A percentile compares a stretch with the other conserved stretches of the same genome.
Evolutionary conservation across 257 asterid species (phyloP).

Genomic region (Mentha longifolia): DNA sequence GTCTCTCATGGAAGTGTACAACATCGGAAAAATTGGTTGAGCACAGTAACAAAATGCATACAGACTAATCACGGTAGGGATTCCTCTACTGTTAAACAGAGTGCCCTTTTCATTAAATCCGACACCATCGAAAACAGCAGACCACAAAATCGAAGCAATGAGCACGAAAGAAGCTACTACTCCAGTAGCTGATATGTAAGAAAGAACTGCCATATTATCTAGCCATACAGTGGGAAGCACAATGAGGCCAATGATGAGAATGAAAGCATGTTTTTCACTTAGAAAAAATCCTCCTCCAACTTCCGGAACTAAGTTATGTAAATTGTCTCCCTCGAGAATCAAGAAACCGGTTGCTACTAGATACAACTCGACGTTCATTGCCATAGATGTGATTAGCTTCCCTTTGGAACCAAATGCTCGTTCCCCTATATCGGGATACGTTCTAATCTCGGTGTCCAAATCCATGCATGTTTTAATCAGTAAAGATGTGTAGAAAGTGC

Average conservation of each 20-base stretch:
- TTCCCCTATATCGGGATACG: constrained; percentile 79
- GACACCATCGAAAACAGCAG: constrained; percentile 58
- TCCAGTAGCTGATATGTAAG: constrained; percentile 80
- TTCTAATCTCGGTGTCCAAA: constrained; percentile 60
- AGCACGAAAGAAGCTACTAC: constrained; percentile 76
- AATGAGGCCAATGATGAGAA: constrained; percentile 60
- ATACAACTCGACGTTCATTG: constrained; percentile 74
- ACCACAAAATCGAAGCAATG: constrained; percentile 67
- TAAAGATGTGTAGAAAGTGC: constrained; percentile 67
- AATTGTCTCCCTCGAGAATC: constrained; percentile 84
- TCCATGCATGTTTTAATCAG: constrained; percentile 85
- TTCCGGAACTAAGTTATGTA: constrained; percentile 54
- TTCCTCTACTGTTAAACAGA: constrained; percentile 49
- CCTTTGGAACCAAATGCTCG: constrained; percentile 77
- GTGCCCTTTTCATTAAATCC: constrained; percentile 63
- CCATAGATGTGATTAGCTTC: constrained; percentile 54
- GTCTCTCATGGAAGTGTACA: constrained; percentile 83
- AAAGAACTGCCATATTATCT: constrained; percentile 71
- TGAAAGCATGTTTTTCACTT: constrained; percentile 57
- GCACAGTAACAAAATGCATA: constrained; percentile 92
- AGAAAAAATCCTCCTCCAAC: constrained; percentile 41
- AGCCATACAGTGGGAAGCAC: constrained; percentile 77
- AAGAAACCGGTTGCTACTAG: constrained; percentile 89
- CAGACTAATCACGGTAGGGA: constrained; percentile 77
- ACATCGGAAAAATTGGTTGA: constrained; percentile 91